These are phyloP conservation scores for Blastocystis sp. DNA, from an alignment of 352 stramenopile genomes.

Conservation along the genomic window DNA sequence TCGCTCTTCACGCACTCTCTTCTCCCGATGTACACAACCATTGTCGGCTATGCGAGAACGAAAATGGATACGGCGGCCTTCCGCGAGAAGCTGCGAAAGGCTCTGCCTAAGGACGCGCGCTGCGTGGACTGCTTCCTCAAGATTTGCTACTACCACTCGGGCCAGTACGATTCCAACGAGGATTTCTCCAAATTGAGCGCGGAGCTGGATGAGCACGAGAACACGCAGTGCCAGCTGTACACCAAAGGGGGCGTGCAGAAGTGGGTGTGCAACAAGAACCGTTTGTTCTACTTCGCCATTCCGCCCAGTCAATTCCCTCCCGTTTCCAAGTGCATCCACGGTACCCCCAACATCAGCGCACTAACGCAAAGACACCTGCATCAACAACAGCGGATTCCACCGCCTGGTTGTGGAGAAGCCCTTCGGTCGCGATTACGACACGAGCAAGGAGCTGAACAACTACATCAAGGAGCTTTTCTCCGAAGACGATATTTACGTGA, in stretches of 20 bases:
- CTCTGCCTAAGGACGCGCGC: conserved; percentile 74
- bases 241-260: conserved; percentile 21
- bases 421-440: conserved; percentile 90
- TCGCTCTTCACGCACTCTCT: conserved; percentile 79
- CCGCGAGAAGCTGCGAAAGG: conserved; percentile 77
- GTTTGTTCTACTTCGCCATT: conserved; percentile 93
- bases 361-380: conserved; percentile 73
- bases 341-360: not conserved
- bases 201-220: conserved; percentile 61
- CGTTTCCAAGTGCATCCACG: conserved; percentile 83
- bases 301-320: conserved; percentile 90
- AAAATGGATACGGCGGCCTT: conserved; percentile 81
- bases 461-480: conserved; percentile 82
- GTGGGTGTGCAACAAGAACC: conserved; percentile 76
- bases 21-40: conserved; percentile 79
- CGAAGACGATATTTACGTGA: conserved; percentile 75
- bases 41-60: conserved; percentile 81
- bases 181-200: conserved; percentile 77
- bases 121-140: conserved; percentile 77
- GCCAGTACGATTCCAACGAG: conserved; percentile 81
- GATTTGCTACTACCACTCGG: conserved; percentile 78
- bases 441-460: conserved; percentile 83
- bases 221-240: conserved; percentile 53
- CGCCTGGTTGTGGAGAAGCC: conserved; percentile 95
- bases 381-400: conserved; percentile 80